Conservation (phyloP, 495 filamentous ascomycete species). For the Annulohypoxylon stygium region DNA sequence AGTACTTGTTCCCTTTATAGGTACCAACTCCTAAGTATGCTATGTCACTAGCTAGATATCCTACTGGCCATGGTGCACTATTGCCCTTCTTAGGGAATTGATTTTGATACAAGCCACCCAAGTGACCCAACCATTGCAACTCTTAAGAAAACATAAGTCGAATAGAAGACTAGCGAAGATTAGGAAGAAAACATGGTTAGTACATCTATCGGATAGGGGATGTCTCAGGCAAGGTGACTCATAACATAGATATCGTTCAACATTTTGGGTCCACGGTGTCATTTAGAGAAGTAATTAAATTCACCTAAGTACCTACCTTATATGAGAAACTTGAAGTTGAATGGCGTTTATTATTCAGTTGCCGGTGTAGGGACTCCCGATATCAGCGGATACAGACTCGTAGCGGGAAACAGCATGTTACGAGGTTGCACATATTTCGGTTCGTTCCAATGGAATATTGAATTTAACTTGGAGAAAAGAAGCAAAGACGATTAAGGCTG, state of each 20-base stretch:
- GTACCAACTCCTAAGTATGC: too few relatives aligned
- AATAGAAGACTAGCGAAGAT: too few relatives aligned
- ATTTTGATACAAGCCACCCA: too few relatives aligned
- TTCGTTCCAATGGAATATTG: background rate
- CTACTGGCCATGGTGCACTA: too few relatives aligned
- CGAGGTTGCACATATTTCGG: slow-evolving; percentile 4
- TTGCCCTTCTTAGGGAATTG: too few relatives aligned
- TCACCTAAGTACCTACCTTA: background rate
- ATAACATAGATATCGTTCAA: background rate
- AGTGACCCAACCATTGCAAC: too few relatives aligned
- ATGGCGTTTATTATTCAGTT: background rate
- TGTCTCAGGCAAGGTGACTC: background rate
- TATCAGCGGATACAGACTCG: background rate
- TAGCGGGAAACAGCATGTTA: slow-evolving; percentile 25
- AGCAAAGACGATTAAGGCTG: background rate
- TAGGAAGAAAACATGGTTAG: background rate
- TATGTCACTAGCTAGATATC: too few relatives aligned
- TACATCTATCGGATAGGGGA: background rate
- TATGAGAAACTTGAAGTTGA: background rate
- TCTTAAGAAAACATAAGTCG: too few relatives aligned
- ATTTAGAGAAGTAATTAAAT: background rate
- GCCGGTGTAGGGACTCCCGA: slow-evolving; percentile 1
- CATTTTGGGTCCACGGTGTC: too few relatives aligned
- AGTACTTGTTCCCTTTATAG: too few relatives aligned
- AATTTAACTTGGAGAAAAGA: background rate